Conservation (phyloP, 768 basidiomycete species). For the Gyrodon lividus region DNA sequence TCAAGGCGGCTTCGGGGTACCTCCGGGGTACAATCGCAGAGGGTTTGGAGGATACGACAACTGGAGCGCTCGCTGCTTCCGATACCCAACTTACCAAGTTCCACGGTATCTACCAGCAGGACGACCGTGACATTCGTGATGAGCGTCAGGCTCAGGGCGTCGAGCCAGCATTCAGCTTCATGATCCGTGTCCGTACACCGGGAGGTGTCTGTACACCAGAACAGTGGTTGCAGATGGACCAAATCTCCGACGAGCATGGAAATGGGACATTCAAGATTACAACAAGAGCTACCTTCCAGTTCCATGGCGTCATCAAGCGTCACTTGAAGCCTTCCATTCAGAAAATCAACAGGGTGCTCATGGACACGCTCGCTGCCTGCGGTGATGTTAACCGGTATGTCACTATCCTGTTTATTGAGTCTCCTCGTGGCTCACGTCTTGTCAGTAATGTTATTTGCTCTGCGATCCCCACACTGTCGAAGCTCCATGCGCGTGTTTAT, state of each 20-base stretch:
- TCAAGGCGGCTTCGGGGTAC: conserved; percentile 94
- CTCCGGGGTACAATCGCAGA: conserved; percentile 94
- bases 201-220: conserved; percentile 89
- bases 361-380: conserved; percentile 97
- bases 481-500: conserved; percentile 78
- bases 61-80: conserved; percentile 86
- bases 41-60: conserved; percentile 80
- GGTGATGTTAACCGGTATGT: conserved; percentile 92
- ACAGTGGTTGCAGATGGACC: conserved; percentile 96
- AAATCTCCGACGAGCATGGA: conserved; percentile 94
- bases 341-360: conserved; percentile 84
- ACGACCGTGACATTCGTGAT: conserved; percentile 97
- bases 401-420: neutral
- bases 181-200: conserved; percentile 97
- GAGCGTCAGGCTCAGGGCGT: conserved; percentile 90
- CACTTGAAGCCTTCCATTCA: conserved; percentile 97
- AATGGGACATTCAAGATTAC: conserved; percentile 96
- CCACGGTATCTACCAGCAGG: conserved; percentile 95
- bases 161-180: conserved; percentile 96
- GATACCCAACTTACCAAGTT: conserved; percentile 98
- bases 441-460: conserved; percentile 86
- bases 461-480: conserved; percentile 87
- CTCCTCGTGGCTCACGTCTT: conserved; percentile 6
- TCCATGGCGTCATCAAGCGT: conserved; percentile 97
- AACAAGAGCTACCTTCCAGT: conserved; percentile 97